Percentiles rank a stretch among this genome's conserved stretches.
Evolutionary conservation across 306 rosid genomes (phyloP).

Genomic region (Albizia julibrissin): DNA sequence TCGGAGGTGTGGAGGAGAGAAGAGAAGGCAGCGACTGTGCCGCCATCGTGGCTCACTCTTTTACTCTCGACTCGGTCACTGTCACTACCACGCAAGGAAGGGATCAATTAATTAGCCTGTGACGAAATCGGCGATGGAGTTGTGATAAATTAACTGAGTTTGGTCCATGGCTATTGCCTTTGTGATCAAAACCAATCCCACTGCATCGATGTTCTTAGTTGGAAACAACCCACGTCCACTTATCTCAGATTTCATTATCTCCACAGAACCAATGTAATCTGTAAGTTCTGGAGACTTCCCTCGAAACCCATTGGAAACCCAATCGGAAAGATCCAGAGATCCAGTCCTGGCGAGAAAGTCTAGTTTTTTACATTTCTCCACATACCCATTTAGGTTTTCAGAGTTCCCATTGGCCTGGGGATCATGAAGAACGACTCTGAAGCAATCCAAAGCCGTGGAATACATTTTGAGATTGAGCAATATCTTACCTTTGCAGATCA

Average conservation of each 20-base stretch:
- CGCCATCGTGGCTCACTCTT: too few species aligned
- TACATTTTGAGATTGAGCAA: conserved; percentile 66
- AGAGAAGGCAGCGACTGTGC: too few species aligned
- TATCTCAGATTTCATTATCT: conserved; percentile 65
- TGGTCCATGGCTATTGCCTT: too few species aligned
- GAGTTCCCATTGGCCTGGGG: conserved; percentile 50
- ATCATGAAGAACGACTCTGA: conserved; percentile 52
- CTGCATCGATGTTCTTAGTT: too few species aligned
- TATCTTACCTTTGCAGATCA: conserved; percentile 85
- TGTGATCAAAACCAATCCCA: too few species aligned
- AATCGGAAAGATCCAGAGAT: conserved; percentile 75
- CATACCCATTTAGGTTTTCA: conserved; percentile 53
- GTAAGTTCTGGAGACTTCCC: conserved; percentile 77
- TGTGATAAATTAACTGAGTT: too few species aligned
- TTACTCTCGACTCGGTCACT: too few species aligned
- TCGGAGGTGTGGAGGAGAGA: too few species aligned
- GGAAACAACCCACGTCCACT: conserved; percentile 78
- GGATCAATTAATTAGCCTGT: too few species aligned
- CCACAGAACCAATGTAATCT: conserved; percentile 62
- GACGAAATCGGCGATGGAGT: too few species aligned
- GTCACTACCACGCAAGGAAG: too few species aligned
- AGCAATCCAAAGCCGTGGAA: conserved; percentile 59
- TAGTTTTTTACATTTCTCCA: conserved; percentile 73
- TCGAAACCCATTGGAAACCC: conserved; percentile 59
- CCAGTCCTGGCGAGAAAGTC: conserved; percentile 70